phyloP scores from a whole-genome alignment of 2,329 filamentous ascomycete species.

The Hymenoscyphus fructigenus region DNA sequence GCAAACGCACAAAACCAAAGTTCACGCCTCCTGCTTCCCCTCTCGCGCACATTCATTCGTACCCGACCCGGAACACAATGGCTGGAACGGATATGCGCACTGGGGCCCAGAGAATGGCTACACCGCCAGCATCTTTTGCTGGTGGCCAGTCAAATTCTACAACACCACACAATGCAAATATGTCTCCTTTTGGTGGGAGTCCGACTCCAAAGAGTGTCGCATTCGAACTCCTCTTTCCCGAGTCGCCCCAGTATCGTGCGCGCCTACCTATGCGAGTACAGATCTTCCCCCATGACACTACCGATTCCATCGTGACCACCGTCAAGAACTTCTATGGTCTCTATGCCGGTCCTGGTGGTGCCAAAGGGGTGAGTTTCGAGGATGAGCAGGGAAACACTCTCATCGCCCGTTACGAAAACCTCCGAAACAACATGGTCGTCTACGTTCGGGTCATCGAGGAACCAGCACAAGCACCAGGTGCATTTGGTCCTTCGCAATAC shows the following conservation, averaged over 20 bases:
- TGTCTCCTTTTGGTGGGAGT: slow-evolving; percentile 34
- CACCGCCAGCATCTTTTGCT: slow-evolving; percentile 31
- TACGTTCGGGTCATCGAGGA: slow-evolving; percentile 83
- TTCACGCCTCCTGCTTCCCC: slow-evolving; percentile 22
- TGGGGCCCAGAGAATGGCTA: slow-evolving; percentile 30
- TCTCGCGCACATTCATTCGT: slow-evolving; percentile 26
- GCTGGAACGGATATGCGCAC: slow-evolving; percentile 28
- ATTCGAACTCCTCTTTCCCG: slow-evolving; percentile 72
- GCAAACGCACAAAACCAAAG: slow-evolving; percentile 31
- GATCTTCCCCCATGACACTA: slow-evolving; percentile 93
- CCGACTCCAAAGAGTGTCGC: slow-evolving; percentile 68
- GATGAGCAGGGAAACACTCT: slow-evolving; percentile 85
- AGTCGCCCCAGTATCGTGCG: slow-evolving; percentile 67
- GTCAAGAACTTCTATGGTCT: slow-evolving; percentile 99
- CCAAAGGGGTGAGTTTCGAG: slow-evolving; percentile 90
- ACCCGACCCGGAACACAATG: slow-evolving; percentile 34
- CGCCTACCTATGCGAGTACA: slow-evolving; percentile 83
- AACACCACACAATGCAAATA: slow-evolving; percentile 28
- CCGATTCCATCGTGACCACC: slow-evolving; percentile 95
- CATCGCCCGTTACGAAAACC: slow-evolving; percentile 95
- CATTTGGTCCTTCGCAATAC: slow-evolving; percentile 53
- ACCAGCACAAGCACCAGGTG: slow-evolving; percentile 44
- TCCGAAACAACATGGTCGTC: slow-evolving; percentile 86
- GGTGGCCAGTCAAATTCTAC: slow-evolving; percentile 28
- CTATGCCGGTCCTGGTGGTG: slow-evolving; percentile 70